Base-by-base conservation (phyloP, 805 yeast species). In the Candida chauliodis region DNA sequence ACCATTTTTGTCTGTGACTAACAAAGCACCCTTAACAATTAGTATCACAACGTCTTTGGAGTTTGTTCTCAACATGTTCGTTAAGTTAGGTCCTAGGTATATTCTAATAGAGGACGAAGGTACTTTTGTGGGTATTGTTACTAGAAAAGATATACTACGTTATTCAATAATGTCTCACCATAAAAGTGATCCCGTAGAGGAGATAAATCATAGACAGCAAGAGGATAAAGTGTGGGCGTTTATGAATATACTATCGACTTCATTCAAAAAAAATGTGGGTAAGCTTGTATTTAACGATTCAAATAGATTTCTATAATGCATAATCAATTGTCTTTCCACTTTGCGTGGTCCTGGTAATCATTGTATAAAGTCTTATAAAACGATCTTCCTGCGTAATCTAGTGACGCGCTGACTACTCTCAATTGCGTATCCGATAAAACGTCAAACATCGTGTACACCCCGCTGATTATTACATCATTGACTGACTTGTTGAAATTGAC, bases 61-160 rank as follows among this genome's bases (percentile, higher is more conserved):
- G 44, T 68, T 75, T 19, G 73, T 82, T 1, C 60, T 81, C 42
- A 82, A 83, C 24, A 60, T 88, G 17, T 91, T 93, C 55, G 73
- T 77, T 42, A 80, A 82, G 46, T 54, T 89, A 20, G 96, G 98
- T 0, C 95, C 96, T 7, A 68, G 84, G 30, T 73, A 80, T 20
- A 70, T 93, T 1, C 67, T 83, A 29, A 81, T 86, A 2, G 83
- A 81, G 38, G 42, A 43, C 9, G 59, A 71, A 21, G 93, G 90
- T 1, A 44, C 54, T 2, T 53, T 87, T 13, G 71, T 70, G 11
- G 99, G 99, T 0, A 53, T 87, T n/a, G 63, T 95, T 1, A 87
- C 96, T 0, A 72, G 90, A 41, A 93, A 93, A 52, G 98, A 90
- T 53, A 67, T 91, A 13, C 59, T 90, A 36, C 69, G 81, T 44